Evolutionary conservation across 495 filamentous ascomycete genomes (phyloP).

Genomic region (Tetracladium setigerum): DNA sequence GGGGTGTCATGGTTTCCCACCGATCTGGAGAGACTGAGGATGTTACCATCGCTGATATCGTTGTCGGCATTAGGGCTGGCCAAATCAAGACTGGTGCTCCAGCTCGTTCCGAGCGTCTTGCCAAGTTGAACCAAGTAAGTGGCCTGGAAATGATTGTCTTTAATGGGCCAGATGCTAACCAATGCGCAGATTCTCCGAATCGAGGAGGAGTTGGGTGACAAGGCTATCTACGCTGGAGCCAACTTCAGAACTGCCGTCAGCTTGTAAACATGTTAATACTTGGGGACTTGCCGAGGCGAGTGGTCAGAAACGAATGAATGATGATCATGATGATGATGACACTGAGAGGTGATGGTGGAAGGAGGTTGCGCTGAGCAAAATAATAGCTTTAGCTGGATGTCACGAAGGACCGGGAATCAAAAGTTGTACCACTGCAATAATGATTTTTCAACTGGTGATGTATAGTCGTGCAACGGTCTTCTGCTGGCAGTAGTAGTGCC

Average conservation of each 20-base stretch:
- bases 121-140: conserved; percentile 80
- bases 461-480: background rate
- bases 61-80: conserved; percentile 88
- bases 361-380: background rate
- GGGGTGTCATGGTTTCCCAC: conserved; percentile 99
- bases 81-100: conserved; percentile 99
- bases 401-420: conserved; percentile 12
- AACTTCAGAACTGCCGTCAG: conserved; percentile 88
- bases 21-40: conserved; percentile 99
- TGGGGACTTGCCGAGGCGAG: background rate
- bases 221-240: conserved; percentile 83
- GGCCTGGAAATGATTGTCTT: conserved; percentile 27
- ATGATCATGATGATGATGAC: background rate
- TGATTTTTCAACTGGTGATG: too few relatives aligned
- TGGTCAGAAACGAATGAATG: background rate
- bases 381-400: background rate
- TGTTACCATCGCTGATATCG: conserved; percentile 97
- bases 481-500: too few relatives aligned
- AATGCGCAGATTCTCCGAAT: conserved; percentile 75
- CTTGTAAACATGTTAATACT: conserved; percentile 47
- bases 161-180: background rate
- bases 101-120: conserved; percentile 89
- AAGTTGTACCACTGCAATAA: conserved; percentile 8
- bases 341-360: background rate
- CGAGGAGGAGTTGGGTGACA: conserved; percentile 93